Percentiles rank a stretch among this genome's conserved stretches.
Conservation (phyloP, 1,139 yeast species). For the Yamadazyma atmosphaerica region DNA sequence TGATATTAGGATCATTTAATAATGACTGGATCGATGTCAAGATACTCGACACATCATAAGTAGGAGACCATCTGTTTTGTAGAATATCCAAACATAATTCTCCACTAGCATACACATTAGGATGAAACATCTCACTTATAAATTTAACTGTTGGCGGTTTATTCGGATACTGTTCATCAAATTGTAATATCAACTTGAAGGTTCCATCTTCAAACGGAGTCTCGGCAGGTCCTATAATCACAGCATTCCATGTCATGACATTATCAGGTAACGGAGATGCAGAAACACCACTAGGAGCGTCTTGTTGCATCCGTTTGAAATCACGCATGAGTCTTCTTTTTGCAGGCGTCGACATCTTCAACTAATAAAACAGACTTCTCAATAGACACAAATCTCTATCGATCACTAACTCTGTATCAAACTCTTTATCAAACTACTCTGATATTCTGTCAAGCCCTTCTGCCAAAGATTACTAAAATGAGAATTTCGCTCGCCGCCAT, state of each 20-base stretch:
- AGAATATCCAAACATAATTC: constrained; percentile 93
- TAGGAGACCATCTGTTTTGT: constrained; percentile 98
- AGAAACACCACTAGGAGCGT: constrained; percentile 96
- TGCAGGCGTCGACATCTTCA: constrained; percentile 92
- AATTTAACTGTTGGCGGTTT: constrained; percentile 94
- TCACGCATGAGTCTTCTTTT: constrained; percentile 98
- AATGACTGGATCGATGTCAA: constrained; percentile 85
- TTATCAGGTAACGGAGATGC: constrained; percentile 97
- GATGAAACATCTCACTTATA: constrained; percentile 94
- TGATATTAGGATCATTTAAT: constrained; percentile 92
- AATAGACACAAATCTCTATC: no score
- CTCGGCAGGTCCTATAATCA: constrained; percentile 95
- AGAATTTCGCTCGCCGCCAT: no score
- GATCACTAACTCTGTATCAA: no score
- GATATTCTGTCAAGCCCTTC: no score
- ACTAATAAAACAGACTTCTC: background rate
- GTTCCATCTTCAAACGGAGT: constrained; percentile 99
- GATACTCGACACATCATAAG: constrained; percentile 97
- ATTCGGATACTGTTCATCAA: constrained; percentile 96
- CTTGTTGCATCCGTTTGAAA: constrained; percentile 97
- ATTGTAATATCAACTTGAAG: constrained; percentile 79
- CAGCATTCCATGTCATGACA: constrained; percentile 97
- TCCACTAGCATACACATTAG: constrained; percentile 94
- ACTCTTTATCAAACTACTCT: no score
- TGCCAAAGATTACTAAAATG: no score